Conservation (phyloP, 2,329 filamentous ascomycete genomes). For the Graphiopsis chlorocephala region DNA sequence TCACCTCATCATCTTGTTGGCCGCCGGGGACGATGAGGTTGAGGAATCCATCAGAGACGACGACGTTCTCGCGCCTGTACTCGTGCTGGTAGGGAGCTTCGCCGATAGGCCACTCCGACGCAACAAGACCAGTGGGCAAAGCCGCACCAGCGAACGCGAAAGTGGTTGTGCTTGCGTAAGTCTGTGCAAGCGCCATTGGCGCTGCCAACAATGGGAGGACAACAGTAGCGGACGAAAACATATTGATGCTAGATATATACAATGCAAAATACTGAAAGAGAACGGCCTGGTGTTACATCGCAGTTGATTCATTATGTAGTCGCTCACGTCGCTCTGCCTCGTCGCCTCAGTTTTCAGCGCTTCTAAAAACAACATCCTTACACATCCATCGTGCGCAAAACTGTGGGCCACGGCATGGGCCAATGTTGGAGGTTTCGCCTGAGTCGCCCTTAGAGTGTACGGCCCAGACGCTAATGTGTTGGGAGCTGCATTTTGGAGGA, state of each 20-base stretch:
- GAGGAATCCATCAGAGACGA: slow-evolving; percentile 18
- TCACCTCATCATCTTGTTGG: slow-evolving; percentile 4
- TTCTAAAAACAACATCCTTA: neutral
- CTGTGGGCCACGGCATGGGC: neutral
- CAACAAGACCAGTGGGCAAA: slow-evolving; percentile 3
- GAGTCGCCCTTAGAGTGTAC: neutral
- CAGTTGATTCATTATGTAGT: neutral
- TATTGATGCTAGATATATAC: slow-evolving; percentile 2
- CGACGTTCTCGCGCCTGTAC: neutral
- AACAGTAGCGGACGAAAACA: neutral
- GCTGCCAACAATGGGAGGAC: neutral
- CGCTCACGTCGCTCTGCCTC: neutral
- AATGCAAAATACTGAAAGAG: neutral
- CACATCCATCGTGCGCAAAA: neutral
- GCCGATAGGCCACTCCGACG: neutral
- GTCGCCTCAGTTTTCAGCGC: neutral
- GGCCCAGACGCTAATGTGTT: neutral
- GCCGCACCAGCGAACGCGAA: neutral
- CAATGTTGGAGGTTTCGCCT: neutral
- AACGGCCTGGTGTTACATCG: neutral
- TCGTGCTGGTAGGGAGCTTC: neutral
- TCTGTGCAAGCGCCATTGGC: neutral
- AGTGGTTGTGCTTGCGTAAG: slow-evolving; percentile 3
- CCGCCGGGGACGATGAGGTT: slow-evolving; percentile 19
- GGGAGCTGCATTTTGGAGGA: neutral